Base-by-base conservation (phyloP, 2,329 filamentous ascomycete genomes). In the Cladosporium sp. region DNA sequence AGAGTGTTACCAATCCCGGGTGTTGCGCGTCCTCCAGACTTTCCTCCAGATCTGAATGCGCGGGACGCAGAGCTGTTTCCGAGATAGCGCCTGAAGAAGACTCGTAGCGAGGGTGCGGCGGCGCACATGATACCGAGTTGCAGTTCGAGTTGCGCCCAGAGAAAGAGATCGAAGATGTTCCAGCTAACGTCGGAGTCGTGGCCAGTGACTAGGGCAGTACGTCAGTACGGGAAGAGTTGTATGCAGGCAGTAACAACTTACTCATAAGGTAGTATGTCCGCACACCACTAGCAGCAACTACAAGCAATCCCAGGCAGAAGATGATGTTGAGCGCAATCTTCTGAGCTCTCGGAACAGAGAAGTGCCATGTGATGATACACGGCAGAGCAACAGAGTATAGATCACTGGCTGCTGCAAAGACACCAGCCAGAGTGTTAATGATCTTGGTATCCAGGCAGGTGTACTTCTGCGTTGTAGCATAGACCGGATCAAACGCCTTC, bases 261-360 rank as follows among this genome's bases (percentile, higher is more conserved):
- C 69, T 46, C 36, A 66, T 70, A 14, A 79, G 75, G 58, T 77
- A 79, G 65, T 78, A 78, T 0, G 77, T 75, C 16, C 79, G 75
- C 65, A 80, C 67, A 11, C 76, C 70, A 53, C 78, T 75, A 32
- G 74, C 76, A 3, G 77, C 68, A 53, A 74, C 73, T 59, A 67
- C 80, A 76, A 83, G 72, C 5, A 82, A 72, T 1, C 82, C 79
- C 5, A 81, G 65, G 3, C 73, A 79, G 74, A 80, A 76, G 69
- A 83, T 76, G 49, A 80, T 78, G 53, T 81, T 79, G 3, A 82
- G 70, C 0, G 76, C 79, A 32, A 81, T 64, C 69, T 81, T 83
- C 69, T 83, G 81, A 18, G 75, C 72, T 21, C 65, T 70, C 3
- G 79, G 75, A 51, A 84, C 76, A 34, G 78, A 74, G 10, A 83